phyloP scores from a whole-genome alignment of 2,329 filamentous ascomycete genomes.

The Arachnomyces sp. region DNA sequence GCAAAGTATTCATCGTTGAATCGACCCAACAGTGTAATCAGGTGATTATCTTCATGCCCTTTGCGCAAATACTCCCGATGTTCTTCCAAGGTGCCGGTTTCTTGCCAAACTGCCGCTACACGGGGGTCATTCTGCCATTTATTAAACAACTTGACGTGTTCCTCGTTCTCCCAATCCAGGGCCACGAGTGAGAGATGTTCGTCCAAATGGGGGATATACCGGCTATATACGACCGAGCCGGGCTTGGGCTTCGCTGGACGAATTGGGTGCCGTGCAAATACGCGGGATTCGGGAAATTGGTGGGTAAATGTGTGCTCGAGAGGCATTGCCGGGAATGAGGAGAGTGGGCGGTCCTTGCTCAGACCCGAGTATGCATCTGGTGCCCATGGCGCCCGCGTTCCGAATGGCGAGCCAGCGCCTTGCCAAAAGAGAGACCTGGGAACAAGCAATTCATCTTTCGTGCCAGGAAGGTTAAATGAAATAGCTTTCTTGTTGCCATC shows the following conservation, averaged over 20 bases:
- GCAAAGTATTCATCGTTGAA: conserved; percentile 67
- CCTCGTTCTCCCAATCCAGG: conserved; percentile 56
- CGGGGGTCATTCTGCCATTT: conserved; percentile 78
- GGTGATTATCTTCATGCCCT: conserved; percentile 64
- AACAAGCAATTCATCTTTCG: conserved; percentile 37
- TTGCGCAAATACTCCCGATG: conserved; percentile 64
- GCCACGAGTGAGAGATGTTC: conserved; percentile 73
- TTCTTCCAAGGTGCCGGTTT: conserved; percentile 67
- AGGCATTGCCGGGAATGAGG: conserved; percentile 23
- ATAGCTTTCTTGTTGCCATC: conserved; percentile 24
- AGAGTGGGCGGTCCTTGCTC: conserved; percentile 18
- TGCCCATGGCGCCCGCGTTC: conserved; percentile 56
- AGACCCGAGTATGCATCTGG: conserved; percentile 25
- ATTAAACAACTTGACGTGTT: conserved; percentile 66
- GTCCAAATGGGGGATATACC: conserved; percentile 67
- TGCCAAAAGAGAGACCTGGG: conserved; percentile 59
- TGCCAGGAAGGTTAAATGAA: no score
- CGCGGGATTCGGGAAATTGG: conserved; percentile 39
- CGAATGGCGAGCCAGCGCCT: conserved; percentile 60
- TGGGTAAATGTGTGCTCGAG: conserved; percentile 40
- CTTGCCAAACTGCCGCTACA: conserved; percentile 72
- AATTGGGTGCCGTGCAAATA: conserved; percentile 61
- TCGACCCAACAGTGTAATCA: conserved; percentile 60
- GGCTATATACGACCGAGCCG: conserved; percentile 65
- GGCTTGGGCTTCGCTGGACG: conserved; percentile 64